Percentiles rank a stretch among this genome's conserved stretches.
phyloP scores from a whole-genome alignment of 2,329 filamentous ascomycete species.

The Fusarium sp. region DNA sequence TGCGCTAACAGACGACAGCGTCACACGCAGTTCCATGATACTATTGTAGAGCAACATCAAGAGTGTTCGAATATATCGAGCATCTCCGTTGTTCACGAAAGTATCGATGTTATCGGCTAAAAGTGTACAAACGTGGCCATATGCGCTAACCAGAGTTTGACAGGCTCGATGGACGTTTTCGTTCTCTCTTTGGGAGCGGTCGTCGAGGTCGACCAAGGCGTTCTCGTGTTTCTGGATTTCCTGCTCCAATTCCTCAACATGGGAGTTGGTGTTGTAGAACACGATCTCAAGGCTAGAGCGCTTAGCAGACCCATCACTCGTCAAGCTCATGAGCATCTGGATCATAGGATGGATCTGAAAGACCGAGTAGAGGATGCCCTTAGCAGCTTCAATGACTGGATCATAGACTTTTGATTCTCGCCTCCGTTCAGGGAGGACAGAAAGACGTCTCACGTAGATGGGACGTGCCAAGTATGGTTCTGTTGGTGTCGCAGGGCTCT shows the following conservation, averaged over 20 bases:
- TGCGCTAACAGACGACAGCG: constrained; percentile 52
- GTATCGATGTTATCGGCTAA: constrained; percentile 70
- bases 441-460: constrained; percentile 71
- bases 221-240: constrained; percentile 71
- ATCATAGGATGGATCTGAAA: constrained; percentile 76
- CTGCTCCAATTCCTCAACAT: constrained; percentile 72
- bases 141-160: constrained; percentile 70
- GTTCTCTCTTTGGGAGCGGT: constrained; percentile 63
- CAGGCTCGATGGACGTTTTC: constrained; percentile 73
- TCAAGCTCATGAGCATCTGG: constrained; percentile 71
- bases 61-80: constrained; percentile 73
- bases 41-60: constrained; percentile 73
- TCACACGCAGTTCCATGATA: constrained; percentile 73
- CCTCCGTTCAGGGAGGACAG: constrained; percentile 70
- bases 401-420: constrained; percentile 70
- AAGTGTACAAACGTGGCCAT: constrained; percentile 72
- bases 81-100: constrained; percentile 72
- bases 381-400: constrained; percentile 71
- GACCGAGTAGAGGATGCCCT: constrained; percentile 73
- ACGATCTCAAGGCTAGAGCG: constrained; percentile 73
- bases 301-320: constrained; percentile 68
- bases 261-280: constrained; percentile 74
- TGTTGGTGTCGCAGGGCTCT: constrained; percentile 69
- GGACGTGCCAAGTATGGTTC: constrained; percentile 68
- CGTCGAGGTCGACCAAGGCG: constrained; percentile 58